Percentiles rank a stretch among this genome's conserved stretches.
Conservation (phyloP, 2,329 filamentous ascomycete species). For the Ascocoryne sarcoides region DNA sequence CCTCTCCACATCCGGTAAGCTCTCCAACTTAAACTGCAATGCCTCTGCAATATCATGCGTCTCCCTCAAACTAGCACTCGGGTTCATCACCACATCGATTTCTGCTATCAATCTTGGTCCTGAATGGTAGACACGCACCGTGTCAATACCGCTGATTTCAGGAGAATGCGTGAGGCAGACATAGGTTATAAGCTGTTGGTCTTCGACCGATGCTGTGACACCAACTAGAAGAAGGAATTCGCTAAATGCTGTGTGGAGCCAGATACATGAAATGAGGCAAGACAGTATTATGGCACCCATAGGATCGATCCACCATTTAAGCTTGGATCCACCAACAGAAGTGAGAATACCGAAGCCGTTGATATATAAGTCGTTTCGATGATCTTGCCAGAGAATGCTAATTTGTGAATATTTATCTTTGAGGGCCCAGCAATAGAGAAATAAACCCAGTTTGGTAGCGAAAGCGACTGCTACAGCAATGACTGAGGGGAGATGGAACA, state of each 20-base stretch:
- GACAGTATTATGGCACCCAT: slow-evolving; percentile 82
- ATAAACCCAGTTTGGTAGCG: slow-evolving; percentile 70
- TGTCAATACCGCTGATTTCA: slow-evolving; percentile 78
- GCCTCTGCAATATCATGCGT: slow-evolving; percentile 93
- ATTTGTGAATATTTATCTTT: slow-evolving; percentile 89
- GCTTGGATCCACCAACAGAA: slow-evolving; percentile 80
- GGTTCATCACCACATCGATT: slow-evolving; percentile 92
- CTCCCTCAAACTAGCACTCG: slow-evolving; percentile 58
- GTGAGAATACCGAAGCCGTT: slow-evolving; percentile 90
- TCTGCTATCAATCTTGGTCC: slow-evolving; percentile 86
- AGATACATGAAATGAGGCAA: slow-evolving; percentile 66
- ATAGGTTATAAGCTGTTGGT: slow-evolving; percentile 91
- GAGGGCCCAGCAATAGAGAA: slow-evolving; percentile 86
- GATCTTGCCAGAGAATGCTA: slow-evolving; percentile 90
- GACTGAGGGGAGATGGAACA: slow-evolving; percentile 73
- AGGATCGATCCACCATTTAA: slow-evolving; percentile 92
- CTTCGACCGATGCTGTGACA: slow-evolving; percentile 74
- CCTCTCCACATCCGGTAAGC: slow-evolving; percentile 80
- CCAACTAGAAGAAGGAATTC: slow-evolving; percentile 92
- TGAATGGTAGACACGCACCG: slow-evolving; percentile 86
- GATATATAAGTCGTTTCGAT: slow-evolving; percentile 94
- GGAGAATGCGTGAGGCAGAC: slow-evolving; percentile 89
- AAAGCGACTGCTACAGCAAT: slow-evolving; percentile 82
- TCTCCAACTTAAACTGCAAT: slow-evolving; percentile 89
- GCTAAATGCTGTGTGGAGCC: slow-evolving; percentile 75